These are phyloP conservation scores for Pouteria glomerata DNA, from an alignment of 148 eudicot species.

Conservation along the genomic window DNA sequence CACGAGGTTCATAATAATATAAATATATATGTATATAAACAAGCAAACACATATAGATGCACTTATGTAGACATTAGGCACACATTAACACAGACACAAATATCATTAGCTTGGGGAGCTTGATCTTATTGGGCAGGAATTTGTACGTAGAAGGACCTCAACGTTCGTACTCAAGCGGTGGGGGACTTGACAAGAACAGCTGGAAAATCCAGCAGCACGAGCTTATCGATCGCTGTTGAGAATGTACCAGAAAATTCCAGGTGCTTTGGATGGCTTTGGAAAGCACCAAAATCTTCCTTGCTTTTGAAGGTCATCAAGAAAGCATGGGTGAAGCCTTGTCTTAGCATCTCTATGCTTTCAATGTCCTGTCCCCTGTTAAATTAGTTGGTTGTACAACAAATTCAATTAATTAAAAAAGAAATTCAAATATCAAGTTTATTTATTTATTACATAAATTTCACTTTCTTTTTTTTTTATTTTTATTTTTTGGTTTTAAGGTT, in stretches of 20 bases:
- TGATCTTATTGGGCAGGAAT: not conserved
- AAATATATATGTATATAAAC: no score
- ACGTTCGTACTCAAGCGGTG: not conserved
- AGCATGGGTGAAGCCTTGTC: slow-evolving; percentile 90
- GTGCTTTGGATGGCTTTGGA: slow-evolving; percentile 59
- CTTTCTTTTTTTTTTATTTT: no score
- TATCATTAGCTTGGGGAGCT: not conserved
- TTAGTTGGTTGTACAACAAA: no score
- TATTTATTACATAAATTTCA: no score
- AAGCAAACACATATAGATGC: not conserved
- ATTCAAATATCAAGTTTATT: no score
- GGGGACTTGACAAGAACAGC: slow-evolving; percentile 47
- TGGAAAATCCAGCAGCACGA: slow-evolving; percentile 79
- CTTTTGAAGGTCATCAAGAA: slow-evolving; percentile 62
- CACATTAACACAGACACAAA: not conserved
- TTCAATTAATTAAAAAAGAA: no score
- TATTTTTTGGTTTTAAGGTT: no score
- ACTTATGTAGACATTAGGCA: no score
- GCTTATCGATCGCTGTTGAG: slow-evolving; percentile 56
- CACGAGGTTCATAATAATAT: no score
- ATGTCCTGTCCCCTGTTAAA: slow-evolving; percentile 75
- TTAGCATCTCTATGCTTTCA: slow-evolving; percentile 76
- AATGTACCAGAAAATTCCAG: slow-evolving; percentile 62
- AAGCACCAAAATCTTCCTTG: slow-evolving; percentile 60
- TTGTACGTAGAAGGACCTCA: not conserved